These are phyloP conservation scores for Adansonia grandidieri DNA, from an alignment of 441 rosid genomes.

Conservation along the genomic window DNA sequence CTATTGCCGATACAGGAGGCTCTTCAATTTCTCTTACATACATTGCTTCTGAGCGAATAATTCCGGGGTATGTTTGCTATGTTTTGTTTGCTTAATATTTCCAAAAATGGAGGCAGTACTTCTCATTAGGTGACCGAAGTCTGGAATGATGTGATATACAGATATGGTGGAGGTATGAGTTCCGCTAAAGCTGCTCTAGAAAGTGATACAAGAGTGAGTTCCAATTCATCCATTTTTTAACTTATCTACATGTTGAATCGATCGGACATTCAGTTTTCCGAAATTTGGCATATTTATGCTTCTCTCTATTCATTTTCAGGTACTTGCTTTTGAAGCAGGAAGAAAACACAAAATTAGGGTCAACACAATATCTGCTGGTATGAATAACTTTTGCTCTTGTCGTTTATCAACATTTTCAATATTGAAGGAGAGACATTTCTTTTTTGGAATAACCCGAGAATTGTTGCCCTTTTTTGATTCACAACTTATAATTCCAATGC, in stretches of 20 bases:
- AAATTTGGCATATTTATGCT: background rate
- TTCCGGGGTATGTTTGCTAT: slow-evolving; percentile 76
- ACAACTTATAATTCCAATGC: slow-evolving; percentile 1
- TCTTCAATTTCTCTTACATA: slow-evolving; percentile 90
- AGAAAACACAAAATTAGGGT: slow-evolving; percentile 92
- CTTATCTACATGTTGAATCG: background rate
- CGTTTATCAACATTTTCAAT: background rate
- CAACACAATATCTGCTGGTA: slow-evolving; percentile 72
- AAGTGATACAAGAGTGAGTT: slow-evolving; percentile 84
- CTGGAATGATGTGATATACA: slow-evolving; percentile 33
- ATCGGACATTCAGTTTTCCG: background rate
- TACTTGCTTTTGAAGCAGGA: slow-evolving; percentile 96
- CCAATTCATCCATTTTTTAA: slow-evolving; percentile 17
- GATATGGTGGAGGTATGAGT: slow-evolving; percentile 99
- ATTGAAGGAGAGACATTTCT: background rate
- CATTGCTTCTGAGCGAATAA: slow-evolving; percentile 95
- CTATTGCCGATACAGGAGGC: slow-evolving; percentile 58
- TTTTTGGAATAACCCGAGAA: background rate
- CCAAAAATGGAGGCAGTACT: background rate
- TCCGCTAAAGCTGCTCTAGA: slow-evolving; percentile 98
- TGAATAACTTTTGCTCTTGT: background rate
- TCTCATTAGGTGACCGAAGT: slow-evolving; percentile 22
- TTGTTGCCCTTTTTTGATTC: background rate
- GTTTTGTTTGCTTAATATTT: slow-evolving; percentile 9
- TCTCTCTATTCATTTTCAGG: slow-evolving; percentile 28